Evolutionary conservation across 805 yeast species (phyloP), one percentile per base, ranked within the genome.

Genomic region (Wickerhamiella siamensis): DNA sequence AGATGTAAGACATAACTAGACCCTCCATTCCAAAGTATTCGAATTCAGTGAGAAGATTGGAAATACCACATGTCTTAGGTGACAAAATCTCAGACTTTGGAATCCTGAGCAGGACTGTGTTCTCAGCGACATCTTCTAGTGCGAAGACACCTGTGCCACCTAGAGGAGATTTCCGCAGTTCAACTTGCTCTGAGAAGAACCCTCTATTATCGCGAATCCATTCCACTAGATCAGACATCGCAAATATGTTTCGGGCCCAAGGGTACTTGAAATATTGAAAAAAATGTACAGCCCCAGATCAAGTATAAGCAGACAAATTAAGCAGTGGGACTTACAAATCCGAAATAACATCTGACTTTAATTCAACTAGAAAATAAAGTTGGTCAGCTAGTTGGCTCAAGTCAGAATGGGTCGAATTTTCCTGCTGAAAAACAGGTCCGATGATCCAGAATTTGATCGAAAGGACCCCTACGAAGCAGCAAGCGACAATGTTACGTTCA

Each of bases 131-230:
- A 22, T 65, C 64, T 22, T 51, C 42, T 5, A 55, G 60, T 4
- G 81, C 77, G 55, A 79, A 80, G 0, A 84, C 88, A 5, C 94
- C 94, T 2, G 74, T 48, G 1, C 94, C 94, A 2, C 83, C 84
- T 2, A 62, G 45, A 3, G 59, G 49, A 0, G 83, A 74, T n/a
- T 50, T 46, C 29, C 58, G 63, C 1, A 79, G 57, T 31, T 65
- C 63, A 9, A 79, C 54, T 2, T 64, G 67, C 4, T 67, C 57
- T 44, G 73, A 67, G 71, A 83, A 74, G 45, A 64, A 68, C 1
- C 79, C 70, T 41, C 73, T 67, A 41, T 72, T 68, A 3, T 62
- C 55, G 15, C 57, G 47, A n/a, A 81, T 67, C 81, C 91, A 83
- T 12, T 56, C 45, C 14, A 68, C 38, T 9, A 72, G 60, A 18